These are phyloP conservation scores for Bacterosira constricta DNA, from an alignment of 108 stramenopile species.

Conservation along the genomic window DNA sequence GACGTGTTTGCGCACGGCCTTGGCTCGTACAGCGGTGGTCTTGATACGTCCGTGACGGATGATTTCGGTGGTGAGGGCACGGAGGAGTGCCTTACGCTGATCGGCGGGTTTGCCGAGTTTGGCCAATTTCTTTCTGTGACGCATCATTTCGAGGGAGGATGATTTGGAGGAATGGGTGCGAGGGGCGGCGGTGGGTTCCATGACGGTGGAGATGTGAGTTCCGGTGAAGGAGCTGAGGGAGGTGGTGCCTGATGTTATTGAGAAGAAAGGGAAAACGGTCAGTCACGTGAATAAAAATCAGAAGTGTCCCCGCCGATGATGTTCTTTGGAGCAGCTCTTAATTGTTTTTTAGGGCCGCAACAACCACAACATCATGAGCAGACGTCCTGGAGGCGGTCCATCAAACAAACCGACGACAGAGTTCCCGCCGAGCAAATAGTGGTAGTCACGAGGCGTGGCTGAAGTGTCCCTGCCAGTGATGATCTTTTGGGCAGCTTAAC, in stretches of 20 bases:
- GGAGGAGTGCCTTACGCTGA: slow-evolving; percentile 97
- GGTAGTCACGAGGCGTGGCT: no score
- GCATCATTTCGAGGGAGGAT: slow-evolving; percentile 62
- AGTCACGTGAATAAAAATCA: no score
- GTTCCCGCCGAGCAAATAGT: no score
- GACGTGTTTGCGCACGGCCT: slow-evolving; percentile 92
- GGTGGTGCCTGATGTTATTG: slow-evolving; percentile 32
- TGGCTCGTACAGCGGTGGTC: slow-evolving; percentile 93
- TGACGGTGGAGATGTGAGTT: slow-evolving; percentile 20
- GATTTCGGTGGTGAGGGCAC: slow-evolving; percentile 94
- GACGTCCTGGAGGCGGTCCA: no score
- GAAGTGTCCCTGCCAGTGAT: no score
- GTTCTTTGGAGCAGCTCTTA: no score
- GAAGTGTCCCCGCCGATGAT: no score
- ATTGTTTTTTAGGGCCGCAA: no score
- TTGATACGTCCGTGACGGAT: slow-evolving; percentile 98
- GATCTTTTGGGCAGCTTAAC: no score
- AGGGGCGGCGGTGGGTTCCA: slow-evolving; percentile 19
- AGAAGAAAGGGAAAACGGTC: no score
- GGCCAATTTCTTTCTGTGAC: slow-evolving; percentile 80
- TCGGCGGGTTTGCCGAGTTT: slow-evolving; percentile 94
- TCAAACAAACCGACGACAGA: no score
- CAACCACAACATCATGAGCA: no score
- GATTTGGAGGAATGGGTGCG: slow-evolving; percentile 26
- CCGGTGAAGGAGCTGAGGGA: slow-evolving; percentile 48